These are phyloP conservation scores for Luffa aegyptiaca DNA, from an alignment of 306 rosid genomes.

Conservation along the genomic window DNA sequence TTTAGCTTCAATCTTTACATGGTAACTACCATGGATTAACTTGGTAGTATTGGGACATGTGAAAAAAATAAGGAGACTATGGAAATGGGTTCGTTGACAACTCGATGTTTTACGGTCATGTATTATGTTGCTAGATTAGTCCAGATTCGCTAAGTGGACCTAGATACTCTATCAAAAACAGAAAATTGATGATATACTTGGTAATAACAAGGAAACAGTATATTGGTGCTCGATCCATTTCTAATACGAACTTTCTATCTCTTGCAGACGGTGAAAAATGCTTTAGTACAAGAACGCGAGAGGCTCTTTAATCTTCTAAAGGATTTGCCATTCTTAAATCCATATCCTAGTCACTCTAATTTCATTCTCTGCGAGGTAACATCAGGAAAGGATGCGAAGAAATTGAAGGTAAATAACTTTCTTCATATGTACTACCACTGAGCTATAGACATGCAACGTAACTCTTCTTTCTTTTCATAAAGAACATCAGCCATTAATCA, in stretches of 20 bases:
- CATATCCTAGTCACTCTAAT: slow-evolving; percentile 85
- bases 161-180: not conserved
- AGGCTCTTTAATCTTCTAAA: slow-evolving; percentile 63
- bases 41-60: not conserved
- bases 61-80: not conserved
- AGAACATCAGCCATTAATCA: not conserved
- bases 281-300: slow-evolving; percentile 66
- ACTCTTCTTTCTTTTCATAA: not conserved
- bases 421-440: not conserved
- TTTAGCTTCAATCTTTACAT: not conserved
- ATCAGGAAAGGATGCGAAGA: slow-evolving; percentile 74
- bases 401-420: slow-evolving; percentile 57
- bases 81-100: not conserved
- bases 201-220: not conserved
- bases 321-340: slow-evolving; percentile 61
- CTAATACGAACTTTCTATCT: slow-evolving; percentile 22
- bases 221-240: not conserved
- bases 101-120: not conserved
- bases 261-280: slow-evolving; percentile 65
- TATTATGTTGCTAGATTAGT: not conserved
- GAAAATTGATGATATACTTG: not conserved
- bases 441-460: not conserved
- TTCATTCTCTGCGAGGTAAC: slow-evolving; percentile 90
- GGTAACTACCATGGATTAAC: not conserved
- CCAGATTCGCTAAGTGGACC: not conserved